Base-by-base conservation (phyloP, 352 stramenopile genomes). In the Globisporangium paroecandrum region DNA sequence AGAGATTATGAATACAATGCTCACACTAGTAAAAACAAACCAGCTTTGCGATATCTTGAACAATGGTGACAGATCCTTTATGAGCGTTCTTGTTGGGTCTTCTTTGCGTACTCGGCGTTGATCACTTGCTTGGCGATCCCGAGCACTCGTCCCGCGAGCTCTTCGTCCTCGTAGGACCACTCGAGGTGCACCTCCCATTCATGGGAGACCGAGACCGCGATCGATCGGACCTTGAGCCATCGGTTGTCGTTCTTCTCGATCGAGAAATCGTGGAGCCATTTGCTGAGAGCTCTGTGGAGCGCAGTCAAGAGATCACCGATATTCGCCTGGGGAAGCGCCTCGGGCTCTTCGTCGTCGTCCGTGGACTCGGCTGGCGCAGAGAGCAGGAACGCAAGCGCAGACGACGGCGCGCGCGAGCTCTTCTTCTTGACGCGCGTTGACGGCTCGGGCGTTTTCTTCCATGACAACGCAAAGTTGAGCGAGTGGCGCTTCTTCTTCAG, bases 401-500 rank as follows among this genome's bases (percentile, higher is more conserved):
- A 93, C 5, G 85, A 79, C 18, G 85, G 76, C 20, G 73, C 72
- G 1, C 78, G 76, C 0, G 79, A 76, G 29, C 77, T 87, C 70
- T 90, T 90, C 76, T 93, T 96, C 70, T 92, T 94, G 3, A 81
- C 73, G 12, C 76, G 75, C 59, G 75, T 74, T n/a, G 77, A 89
- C 9, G 75, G 76, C 43, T 93, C 80, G 13, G 87, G 64, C 10
- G 74, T 77, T 49, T 94, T 93, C 68, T 96, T 94, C 89, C 89
- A 96, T 20, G 87, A 87, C 47, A 85, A 89, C 53, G 83, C 81
- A 64, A 91, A 94, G 24, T 79, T 81, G 9, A 96, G 70, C 29
- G 78, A 74, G 73, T 96, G 89, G n/a, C 87, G 86, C 66, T 94
- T 94, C 73, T 96, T 96, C 66, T 95, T 96, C 25, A 96, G 68